These are phyloP conservation scores for Ascochyta lentis DNA, from an alignment of 2,329 filamentous ascomycete species.

Conservation along the genomic window DNA sequence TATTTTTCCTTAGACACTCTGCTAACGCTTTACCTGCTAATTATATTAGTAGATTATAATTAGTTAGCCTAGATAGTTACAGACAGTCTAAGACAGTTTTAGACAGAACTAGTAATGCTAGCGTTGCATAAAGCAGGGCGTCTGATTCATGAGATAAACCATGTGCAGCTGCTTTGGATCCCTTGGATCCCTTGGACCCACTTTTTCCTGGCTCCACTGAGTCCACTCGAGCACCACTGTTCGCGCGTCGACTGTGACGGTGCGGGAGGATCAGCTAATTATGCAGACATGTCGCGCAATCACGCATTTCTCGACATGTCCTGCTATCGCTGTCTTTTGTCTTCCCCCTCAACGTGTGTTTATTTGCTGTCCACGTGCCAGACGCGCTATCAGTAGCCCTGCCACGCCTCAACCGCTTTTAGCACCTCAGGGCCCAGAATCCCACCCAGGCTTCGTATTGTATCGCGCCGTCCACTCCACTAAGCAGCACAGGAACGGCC, in stretches of 20 bases:
- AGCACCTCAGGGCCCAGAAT: conserved; percentile 5
- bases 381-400: conserved; percentile 9
- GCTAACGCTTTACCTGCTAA: too few relatives aligned
- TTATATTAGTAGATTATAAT: too few relatives aligned
- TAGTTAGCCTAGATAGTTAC: too few relatives aligned
- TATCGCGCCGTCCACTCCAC: conserved; percentile 4
- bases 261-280: conserved; percentile 14
- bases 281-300: conserved; percentile 3
- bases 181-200: neutral
- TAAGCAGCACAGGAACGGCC: conserved; percentile 7
- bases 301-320: neutral
- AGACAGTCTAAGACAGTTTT: too few relatives aligned
- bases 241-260: conserved; percentile 6
- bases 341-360: neutral
- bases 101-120: too few relatives aligned
- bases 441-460: conserved; percentile 14
- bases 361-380: conserved; percentile 12
- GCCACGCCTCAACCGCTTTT: conserved; percentile 14
- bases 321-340: neutral
- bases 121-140: too few relatives aligned
- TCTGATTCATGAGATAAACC: too few relatives aligned
- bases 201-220: conserved; percentile 5
- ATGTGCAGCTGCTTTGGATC: conserved; percentile 1
- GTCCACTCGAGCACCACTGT: conserved; percentile 4
- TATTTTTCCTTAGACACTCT: too few relatives aligned